Conservation (phyloP, 2,329 filamentous ascomycete species). For the Botrytis paeoniae region DNA sequence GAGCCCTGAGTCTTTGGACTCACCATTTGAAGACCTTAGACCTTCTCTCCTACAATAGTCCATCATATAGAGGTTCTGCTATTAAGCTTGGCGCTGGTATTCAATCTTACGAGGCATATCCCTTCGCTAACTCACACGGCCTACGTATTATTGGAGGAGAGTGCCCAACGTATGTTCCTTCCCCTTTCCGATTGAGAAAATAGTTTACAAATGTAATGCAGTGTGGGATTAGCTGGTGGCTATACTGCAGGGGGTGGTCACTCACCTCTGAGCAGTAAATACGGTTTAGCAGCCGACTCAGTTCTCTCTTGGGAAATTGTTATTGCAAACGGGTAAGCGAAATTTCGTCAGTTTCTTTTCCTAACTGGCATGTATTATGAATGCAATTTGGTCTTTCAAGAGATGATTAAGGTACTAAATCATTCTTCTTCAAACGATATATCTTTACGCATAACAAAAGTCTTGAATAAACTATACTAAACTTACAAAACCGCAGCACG, state of each 20-base stretch:
- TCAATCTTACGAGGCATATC: constrained; percentile 46
- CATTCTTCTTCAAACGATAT: too few species aligned
- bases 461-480: constrained; percentile 36
- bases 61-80: background rate
- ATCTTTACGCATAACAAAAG: too few species aligned
- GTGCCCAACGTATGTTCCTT: constrained; percentile 40
- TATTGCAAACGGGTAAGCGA: constrained; percentile 46
- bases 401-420: too few species aligned
- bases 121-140: constrained; percentile 42
- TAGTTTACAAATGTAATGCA: constrained; percentile 43
- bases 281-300: constrained; percentile 60
- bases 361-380: too few species aligned
- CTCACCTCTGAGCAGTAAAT: constrained; percentile 48
- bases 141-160: constrained; percentile 50
- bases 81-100: background rate
- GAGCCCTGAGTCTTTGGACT: background rate
- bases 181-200: too few species aligned
- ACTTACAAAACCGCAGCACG: constrained; percentile 34
- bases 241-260: constrained; percentile 61
- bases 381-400: too few species aligned
- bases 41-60: background rate
- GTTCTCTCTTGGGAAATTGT: constrained; percentile 56
- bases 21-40: background rate
- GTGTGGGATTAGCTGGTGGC: constrained; percentile 41
- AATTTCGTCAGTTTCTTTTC: background rate